These are phyloP conservation scores for Lippia alba DNA, from an alignment of 305 asterid genomes.

Conservation along the genomic window DNA sequence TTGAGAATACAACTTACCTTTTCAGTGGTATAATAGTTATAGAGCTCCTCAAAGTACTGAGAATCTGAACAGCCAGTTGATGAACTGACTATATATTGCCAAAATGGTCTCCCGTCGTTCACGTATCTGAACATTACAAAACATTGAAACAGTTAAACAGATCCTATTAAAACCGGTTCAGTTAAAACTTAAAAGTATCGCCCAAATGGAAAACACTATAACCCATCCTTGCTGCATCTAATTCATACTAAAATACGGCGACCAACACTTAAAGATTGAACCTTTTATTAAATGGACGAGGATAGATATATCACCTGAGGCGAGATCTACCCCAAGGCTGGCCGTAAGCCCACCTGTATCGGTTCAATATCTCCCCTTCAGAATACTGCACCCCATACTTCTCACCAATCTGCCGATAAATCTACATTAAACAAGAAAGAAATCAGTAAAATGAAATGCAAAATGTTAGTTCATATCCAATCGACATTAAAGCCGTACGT, in stretches of 20 bases:
- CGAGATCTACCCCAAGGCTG: constrained; percentile 97
- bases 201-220: background rate
- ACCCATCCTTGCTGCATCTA: background rate
- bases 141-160: no score
- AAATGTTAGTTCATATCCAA: background rate
- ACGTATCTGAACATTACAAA: constrained; percentile 67
- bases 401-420: constrained; percentile 88
- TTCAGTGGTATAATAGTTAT: constrained; percentile 82
- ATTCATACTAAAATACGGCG: background rate
- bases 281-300: background rate
- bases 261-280: no score
- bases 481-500: background rate
- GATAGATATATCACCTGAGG: constrained; percentile 63
- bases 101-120: constrained; percentile 92
- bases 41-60: constrained; percentile 93
- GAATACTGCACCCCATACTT: constrained; percentile 90
- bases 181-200: background rate
- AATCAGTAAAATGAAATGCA: background rate
- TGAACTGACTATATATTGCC: constrained; percentile 93
- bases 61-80: constrained; percentile 95
- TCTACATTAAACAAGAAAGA: constrained; percentile 46
- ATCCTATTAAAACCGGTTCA: constrained; percentile 5
- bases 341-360: constrained; percentile 93
- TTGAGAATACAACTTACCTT: constrained; percentile 48
- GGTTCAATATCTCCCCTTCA: constrained; percentile 74